Evolutionary conservation across 1,284 basidiomycete species (phyloP).

Genomic region (Rhodotorula sp.): DNA sequence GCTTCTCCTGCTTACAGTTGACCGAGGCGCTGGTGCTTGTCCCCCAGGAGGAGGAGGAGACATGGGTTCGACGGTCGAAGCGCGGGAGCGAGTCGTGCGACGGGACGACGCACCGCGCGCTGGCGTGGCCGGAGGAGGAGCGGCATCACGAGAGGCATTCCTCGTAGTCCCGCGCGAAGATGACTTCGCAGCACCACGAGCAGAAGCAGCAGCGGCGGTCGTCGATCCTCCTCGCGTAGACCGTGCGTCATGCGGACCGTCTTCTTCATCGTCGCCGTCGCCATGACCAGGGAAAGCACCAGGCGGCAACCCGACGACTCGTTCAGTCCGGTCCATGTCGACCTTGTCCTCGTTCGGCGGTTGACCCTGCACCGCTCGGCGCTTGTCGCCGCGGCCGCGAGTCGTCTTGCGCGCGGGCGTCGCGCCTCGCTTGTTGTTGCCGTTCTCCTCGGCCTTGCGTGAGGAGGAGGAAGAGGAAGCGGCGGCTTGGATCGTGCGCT

Average conservation of each 20-base stretch:
- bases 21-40: background rate
- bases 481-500: constrained; percentile 14
- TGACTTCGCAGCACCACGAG: background rate
- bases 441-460: background rate
- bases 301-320: constrained; percentile 15
- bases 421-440: constrained; percentile 1
- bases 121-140: background rate
- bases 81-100: constrained; percentile 2
- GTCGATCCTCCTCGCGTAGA: too few species aligned
- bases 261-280: constrained; percentile 11
- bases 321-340: background rate
- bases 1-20: background rate
- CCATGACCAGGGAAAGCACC: constrained; percentile 30
- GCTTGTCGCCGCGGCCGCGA: constrained; percentile 26
- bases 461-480: background rate
- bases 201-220: too few species aligned
- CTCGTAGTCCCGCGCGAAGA: background rate
- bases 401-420: background rate
- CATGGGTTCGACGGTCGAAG: background rate
- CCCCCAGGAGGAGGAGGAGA: background rate
- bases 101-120: background rate
- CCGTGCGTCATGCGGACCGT: background rate
- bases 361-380: constrained; percentile 29
- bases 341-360: constrained; percentile 5
- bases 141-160: background rate